Conservation (phyloP, 176 grass and related monocot species). For the Zoysia japonica region DNA sequence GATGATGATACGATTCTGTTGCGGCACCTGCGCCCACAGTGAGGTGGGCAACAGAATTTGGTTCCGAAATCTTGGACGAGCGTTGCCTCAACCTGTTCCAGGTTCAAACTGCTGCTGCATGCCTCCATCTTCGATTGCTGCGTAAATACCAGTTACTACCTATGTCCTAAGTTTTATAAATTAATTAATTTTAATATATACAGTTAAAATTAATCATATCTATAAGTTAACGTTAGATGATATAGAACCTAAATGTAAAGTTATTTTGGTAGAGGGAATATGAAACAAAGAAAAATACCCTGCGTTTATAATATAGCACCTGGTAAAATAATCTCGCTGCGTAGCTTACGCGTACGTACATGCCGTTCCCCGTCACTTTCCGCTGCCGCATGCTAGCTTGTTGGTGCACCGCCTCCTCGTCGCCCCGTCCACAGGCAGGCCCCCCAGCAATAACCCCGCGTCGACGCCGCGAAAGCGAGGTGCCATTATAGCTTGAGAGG, state of each 20-base stretch:
- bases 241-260: too few relatives aligned
- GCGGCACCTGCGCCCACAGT: not conserved
- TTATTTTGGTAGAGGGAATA: too few relatives aligned
- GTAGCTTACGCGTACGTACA: too few relatives aligned
- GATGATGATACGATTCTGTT: conserved; percentile 3
- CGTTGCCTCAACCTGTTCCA: not conserved
- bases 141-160: not conserved
- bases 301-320: too few relatives aligned
- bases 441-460: not conserved
- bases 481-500: not conserved
- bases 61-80: not conserved
- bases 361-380: not conserved
- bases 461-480: not conserved
- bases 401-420: too few relatives aligned
- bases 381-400: not conserved
- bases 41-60: conserved; percentile 22
- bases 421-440: not conserved
- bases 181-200: too few relatives aligned
- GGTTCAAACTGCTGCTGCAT: conserved; percentile 1
- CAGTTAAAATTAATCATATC: too few relatives aligned
- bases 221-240: too few relatives aligned
- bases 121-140: not conserved
- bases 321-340: too few relatives aligned
- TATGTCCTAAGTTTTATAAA: too few relatives aligned
- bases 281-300: too few relatives aligned